A percentile compares a stretch with the other conserved stretches of the same genome.
Conservation (phyloP, 495 filamentous ascomycete species). For the Zalerion maritima region DNA sequence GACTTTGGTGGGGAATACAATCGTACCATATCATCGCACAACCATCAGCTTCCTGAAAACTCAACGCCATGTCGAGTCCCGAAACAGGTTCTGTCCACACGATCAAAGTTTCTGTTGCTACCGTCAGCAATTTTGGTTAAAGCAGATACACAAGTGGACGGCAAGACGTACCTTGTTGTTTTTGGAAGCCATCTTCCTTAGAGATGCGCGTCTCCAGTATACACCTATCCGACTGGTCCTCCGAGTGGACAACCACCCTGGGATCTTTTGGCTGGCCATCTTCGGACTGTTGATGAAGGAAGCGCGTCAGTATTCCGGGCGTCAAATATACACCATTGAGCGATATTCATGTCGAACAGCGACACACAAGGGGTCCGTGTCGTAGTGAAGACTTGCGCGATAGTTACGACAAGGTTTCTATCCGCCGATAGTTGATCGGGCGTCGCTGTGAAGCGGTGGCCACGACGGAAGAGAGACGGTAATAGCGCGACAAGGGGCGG, state of each 20-base stretch:
- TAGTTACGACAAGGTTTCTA: too few species aligned
- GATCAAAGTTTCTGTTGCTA: conserved; percentile 70
- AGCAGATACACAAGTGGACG: too few species aligned
- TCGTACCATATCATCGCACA: conserved; percentile 80
- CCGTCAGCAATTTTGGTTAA: conserved; percentile 15
- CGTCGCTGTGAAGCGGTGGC: too few species aligned
- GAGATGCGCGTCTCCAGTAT: conserved; percentile 80
- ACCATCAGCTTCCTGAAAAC: conserved; percentile 95
- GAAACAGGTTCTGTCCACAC: conserved; percentile 83
- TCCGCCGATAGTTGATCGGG: too few species aligned
- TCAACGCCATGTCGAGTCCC: conserved; percentile 91
- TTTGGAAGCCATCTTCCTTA: conserved; percentile 94
- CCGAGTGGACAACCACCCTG: conserved; percentile 80
- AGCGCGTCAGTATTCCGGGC: conserved; percentile 7
- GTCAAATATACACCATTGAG: conserved; percentile 4
- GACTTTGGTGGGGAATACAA: not conserved
- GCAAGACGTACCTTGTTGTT: conserved; percentile 70
- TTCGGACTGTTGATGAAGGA: conserved; percentile 17
- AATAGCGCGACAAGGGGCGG: conserved; percentile 5
- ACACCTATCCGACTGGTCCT: conserved; percentile 71
- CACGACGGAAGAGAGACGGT: conserved; percentile 2
- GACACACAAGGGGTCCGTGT: too few species aligned
- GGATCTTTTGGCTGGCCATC: conserved; percentile 49
- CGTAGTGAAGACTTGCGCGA: too few species aligned
- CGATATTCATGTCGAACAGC: too few species aligned